Conservation (phyloP, 169 alveolate genomes). For the Amoebophrya sp. region DNA sequence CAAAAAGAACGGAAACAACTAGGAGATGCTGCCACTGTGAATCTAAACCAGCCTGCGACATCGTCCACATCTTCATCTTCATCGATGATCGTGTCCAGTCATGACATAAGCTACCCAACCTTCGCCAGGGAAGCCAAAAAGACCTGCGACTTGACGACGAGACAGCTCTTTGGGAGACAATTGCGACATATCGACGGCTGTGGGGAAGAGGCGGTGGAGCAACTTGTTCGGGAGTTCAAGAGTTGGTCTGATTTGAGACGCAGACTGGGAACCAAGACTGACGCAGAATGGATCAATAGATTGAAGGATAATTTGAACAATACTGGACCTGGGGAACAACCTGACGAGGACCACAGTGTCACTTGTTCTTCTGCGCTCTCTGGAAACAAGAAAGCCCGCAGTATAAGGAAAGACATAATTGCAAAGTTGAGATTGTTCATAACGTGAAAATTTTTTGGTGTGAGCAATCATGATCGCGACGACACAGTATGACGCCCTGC, state of each 20-base stretch:
- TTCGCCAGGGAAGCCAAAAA: not conserved
- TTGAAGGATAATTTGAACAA: not conserved
- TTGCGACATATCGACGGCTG: not conserved
- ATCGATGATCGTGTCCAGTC: too few relatives aligned
- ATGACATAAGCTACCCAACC: too few relatives aligned
- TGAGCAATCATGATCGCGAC: too few relatives aligned
- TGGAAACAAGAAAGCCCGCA: not conserved
- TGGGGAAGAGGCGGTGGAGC: not conserved
- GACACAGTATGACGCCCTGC: too few relatives aligned
- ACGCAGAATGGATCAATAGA: not conserved
- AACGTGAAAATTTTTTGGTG: too few relatives aligned
- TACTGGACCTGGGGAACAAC: not conserved
- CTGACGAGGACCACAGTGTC: not conserved
- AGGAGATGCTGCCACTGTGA: too few relatives aligned
- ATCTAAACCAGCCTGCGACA: too few relatives aligned
- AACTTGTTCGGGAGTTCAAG: not conserved
- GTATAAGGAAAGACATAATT: too few relatives aligned
- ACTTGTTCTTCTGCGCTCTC: too few relatives aligned
- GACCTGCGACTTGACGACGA: not conserved
- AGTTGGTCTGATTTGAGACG: not conserved
- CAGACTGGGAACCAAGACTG: not conserved
- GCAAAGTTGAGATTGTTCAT: too few relatives aligned
- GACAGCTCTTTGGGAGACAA: not conserved
- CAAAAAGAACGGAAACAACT: too few relatives aligned
- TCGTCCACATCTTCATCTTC: too few relatives aligned